These are phyloP conservation scores for Plantago major DNA, from an alignment of 257 asterid species.

Conservation along the genomic window DNA sequence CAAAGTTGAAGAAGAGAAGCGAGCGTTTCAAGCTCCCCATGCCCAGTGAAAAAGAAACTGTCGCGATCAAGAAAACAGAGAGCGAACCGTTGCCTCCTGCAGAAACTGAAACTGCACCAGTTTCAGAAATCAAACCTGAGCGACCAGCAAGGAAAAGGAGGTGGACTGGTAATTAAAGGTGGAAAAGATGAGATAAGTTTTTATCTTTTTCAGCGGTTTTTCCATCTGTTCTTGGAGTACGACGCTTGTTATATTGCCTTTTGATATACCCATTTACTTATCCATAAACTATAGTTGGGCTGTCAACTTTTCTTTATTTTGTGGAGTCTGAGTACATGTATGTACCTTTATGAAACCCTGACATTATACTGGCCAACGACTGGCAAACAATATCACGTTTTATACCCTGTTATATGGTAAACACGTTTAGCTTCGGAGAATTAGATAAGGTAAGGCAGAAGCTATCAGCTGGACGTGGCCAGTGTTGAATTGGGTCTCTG, in stretches of 20 bases:
- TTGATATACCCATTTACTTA: neutral
- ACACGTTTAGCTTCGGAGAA: constrained; percentile 4
- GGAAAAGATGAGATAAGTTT: neutral
- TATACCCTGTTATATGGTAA: neutral
- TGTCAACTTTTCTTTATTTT: constrained; percentile 1
- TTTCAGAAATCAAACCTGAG: constrained; percentile 75
- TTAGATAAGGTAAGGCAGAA: constrained; percentile 4
- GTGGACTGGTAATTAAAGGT: constrained; percentile 70
- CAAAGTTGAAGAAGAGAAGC: constrained; percentile 84
- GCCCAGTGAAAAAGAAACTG: constrained; percentile 74
- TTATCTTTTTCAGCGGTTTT: neutral
- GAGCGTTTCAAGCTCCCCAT: constrained; percentile 95
- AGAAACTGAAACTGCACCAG: constrained; percentile 47
- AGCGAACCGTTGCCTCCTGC: constrained; percentile 42
- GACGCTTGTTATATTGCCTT: constrained; percentile 5
- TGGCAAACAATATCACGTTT: constrained; percentile 3
- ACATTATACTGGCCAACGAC: constrained; percentile 17
- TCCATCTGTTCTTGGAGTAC: neutral
- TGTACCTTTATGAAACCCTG: constrained; percentile 21
- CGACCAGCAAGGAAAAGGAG: constrained; percentile 92
- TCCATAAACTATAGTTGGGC: neutral
- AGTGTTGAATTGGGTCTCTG: neutral
- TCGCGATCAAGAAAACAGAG: constrained; percentile 49
- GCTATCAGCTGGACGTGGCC: neutral
- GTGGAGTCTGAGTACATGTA: constrained; percentile 17